Evolutionary conservation across 129 eudicot genomes (phyloP).

Genomic region (Scalesia atractyloides): DNA sequence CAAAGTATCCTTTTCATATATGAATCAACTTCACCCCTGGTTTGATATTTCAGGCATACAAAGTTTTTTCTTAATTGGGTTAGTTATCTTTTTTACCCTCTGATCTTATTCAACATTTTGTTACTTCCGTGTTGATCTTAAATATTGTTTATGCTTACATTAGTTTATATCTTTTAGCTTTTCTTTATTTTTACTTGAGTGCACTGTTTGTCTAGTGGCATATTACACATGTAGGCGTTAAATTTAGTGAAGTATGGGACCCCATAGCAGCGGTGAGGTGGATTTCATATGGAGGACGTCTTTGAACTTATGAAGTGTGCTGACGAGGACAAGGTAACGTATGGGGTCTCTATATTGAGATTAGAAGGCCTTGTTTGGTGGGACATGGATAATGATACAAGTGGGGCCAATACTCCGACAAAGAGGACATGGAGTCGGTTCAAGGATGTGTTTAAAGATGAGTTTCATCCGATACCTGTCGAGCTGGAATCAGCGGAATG

Average conservation of each 20-base stretch:
- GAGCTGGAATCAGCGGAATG: not conserved
- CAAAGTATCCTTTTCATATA: slow-evolving; percentile 12
- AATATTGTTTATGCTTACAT: too few species aligned
- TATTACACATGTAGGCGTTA: too few species aligned
- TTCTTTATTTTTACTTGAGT: too few species aligned
- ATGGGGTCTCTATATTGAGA: not conserved
- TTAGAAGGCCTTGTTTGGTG: slow-evolving; percentile 9
- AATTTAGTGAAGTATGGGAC: too few species aligned
- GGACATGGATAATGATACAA: not conserved
- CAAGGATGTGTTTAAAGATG: slow-evolving; percentile 5
- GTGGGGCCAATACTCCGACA: not conserved
- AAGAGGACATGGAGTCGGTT: slow-evolving; percentile 22
- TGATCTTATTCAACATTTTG: not conserved
- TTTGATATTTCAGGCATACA: slow-evolving; percentile 11
- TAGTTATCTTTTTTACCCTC: slow-evolving; percentile 16
- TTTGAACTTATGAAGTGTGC: slow-evolving; percentile 8
- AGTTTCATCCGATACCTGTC: slow-evolving; percentile 1
- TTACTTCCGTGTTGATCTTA: slow-evolving; percentile 7
- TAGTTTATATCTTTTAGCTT: too few species aligned
- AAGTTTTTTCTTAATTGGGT: slow-evolving; percentile 15
- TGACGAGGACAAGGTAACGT: slow-evolving; percentile 3
- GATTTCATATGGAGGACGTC: slow-evolving; percentile 17
- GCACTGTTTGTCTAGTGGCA: too few species aligned
- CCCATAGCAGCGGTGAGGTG: slow-evolving; percentile 7
- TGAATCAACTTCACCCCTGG: slow-evolving; percentile 10